phyloP scores from a whole-genome alignment of 2,329 filamentous ascomycete species.

The Chrysoporthe deuterocubensis region DNA sequence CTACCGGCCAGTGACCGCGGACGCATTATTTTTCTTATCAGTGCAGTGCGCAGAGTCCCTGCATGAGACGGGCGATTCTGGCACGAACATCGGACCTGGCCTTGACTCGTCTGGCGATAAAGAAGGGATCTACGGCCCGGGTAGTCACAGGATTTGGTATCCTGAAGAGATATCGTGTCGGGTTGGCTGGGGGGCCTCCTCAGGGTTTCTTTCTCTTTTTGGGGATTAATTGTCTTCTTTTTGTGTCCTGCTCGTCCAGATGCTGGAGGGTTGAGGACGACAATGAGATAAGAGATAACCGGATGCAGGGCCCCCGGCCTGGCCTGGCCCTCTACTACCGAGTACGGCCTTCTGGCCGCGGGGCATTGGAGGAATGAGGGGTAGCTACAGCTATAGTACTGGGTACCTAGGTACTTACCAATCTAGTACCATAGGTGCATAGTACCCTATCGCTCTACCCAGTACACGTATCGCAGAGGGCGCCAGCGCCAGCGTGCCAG shows the following conservation, averaged over 20 bases:
- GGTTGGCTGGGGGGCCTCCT: not conserved
- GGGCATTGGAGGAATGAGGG: constrained; percentile 15
- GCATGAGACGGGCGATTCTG: not conserved
- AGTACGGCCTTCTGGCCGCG: not conserved
- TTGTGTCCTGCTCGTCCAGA: not conserved
- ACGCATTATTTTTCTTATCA: constrained; percentile 8
- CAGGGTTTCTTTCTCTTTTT: not conserved
- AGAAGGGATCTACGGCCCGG: not conserved
- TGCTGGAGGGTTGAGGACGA: not conserved
- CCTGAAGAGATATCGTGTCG: not conserved
- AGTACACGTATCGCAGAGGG: too few species aligned
- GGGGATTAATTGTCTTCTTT: not conserved
- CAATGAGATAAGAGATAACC: not conserved
- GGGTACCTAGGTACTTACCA: not conserved
- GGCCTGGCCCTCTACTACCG: not conserved
- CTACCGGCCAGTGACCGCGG: not conserved
- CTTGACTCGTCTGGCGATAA: not conserved
- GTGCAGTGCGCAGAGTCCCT: constrained; percentile 6
- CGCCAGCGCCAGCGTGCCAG: too few species aligned
- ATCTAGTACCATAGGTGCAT: too few species aligned
- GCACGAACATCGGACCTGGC: not conserved
- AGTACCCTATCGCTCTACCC: too few species aligned
- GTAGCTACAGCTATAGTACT: constrained; percentile 2
- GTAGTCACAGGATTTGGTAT: not conserved
- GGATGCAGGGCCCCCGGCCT: not conserved